A percentile compares a stretch with the other conserved stretches of the same genome.
These are phyloP conservation scores for Sclerotiophoma versabilis DNA, from an alignment of 2,329 filamentous ascomycete genomes.

Conservation along the genomic window DNA sequence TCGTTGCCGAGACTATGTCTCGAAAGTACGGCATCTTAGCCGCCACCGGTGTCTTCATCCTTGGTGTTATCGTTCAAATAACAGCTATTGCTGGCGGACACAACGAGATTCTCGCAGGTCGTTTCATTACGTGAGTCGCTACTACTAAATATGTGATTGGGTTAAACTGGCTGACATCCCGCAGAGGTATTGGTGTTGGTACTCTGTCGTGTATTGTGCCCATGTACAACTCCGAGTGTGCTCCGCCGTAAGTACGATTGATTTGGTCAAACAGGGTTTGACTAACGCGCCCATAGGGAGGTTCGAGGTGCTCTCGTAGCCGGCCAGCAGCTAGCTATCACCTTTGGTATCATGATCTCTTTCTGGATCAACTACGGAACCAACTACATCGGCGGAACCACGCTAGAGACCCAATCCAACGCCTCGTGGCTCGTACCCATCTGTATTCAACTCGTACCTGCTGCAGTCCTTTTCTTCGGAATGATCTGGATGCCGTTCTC, in stretches of 20 bases:
- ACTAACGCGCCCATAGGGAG: conserved; percentile 58
- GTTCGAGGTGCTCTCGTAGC: conserved; percentile 71
- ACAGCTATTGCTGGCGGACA: conserved; percentile 65
- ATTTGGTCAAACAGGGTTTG: not conserved
- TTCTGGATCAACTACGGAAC: conserved; percentile 49
- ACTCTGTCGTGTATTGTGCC: conserved; percentile 72
- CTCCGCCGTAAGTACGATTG: conserved; percentile 55
- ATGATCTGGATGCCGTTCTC: conserved; percentile 84
- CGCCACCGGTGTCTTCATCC: conserved; percentile 69
- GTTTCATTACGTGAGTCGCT: conserved; percentile 67
- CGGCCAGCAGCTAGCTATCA: conserved; percentile 68
- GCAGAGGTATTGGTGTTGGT: conserved; percentile 68
- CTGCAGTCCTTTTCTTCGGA: conserved; percentile 69
- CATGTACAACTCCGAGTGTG: conserved; percentile 55
- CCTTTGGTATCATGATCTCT: conserved; percentile 54
- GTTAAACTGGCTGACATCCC: conserved; percentile 30
- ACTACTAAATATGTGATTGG: not conserved
- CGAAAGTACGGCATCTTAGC: conserved; percentile 74
- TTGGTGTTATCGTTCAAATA: conserved; percentile 74
- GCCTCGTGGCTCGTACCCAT: conserved; percentile 78
- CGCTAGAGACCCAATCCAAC: conserved; percentile 63
- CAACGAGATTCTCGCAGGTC: conserved; percentile 70
- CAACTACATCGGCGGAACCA: conserved; percentile 64
- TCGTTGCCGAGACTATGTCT: conserved; percentile 72
- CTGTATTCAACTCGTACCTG: conserved; percentile 73